phyloP scores from a whole-genome alignment of 352 stramenopile species.

The Albugo candida region DNA sequence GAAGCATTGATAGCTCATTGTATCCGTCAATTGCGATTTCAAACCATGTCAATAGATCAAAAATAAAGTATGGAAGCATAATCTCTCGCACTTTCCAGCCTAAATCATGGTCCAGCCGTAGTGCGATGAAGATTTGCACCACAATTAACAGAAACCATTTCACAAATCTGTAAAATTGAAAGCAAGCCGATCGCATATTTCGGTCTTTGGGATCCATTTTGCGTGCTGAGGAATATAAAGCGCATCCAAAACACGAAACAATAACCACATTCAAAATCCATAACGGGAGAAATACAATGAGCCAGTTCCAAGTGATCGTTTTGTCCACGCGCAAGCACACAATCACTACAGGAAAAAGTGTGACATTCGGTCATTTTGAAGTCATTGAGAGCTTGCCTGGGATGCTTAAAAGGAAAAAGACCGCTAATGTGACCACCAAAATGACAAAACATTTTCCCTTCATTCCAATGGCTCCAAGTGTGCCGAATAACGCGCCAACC shows the following conservation, averaged over 20 bases:
- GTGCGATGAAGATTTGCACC: constrained; percentile 61
- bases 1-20: constrained; percentile 46
- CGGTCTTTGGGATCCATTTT: constrained; percentile 33
- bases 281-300: constrained; percentile 55
- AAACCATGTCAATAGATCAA: constrained; percentile 45
- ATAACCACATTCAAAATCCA: constrained; percentile 56
- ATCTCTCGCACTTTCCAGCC: constrained; percentile 35
- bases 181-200: constrained; percentile 16
- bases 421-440: constrained; percentile 36
- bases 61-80: constrained; percentile 67
- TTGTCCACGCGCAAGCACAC: constrained; percentile 61
- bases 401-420: constrained; percentile 70
- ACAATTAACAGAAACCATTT: constrained; percentile 55
- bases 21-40: constrained; percentile 30
- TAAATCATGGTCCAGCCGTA: constrained; percentile 61
- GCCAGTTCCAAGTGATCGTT: constrained; percentile 54
- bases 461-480: constrained; percentile 45
- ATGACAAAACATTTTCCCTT: constrained; percentile 55
- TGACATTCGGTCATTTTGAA: background rate
- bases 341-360: constrained; percentile 24
- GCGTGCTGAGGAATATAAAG: constrained; percentile 21
- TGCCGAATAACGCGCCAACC: constrained; percentile 3
- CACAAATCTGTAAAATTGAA: constrained; percentile 21
- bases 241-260: constrained; percentile 55
- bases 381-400: constrained; percentile 20